Conservation (phyloP, 176 grass and related monocot species). For the Juncus effusus region DNA sequence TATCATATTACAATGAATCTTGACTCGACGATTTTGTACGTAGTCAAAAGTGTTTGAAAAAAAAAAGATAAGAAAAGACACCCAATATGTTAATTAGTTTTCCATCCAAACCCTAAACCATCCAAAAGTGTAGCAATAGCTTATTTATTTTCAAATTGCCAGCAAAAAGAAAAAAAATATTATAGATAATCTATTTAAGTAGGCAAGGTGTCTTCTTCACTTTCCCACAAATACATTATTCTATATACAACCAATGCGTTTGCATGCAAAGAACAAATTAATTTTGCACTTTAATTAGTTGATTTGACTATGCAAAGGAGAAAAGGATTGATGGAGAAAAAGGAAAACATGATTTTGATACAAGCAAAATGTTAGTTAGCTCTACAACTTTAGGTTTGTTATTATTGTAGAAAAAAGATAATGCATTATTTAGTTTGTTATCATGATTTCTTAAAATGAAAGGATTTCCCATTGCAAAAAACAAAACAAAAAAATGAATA, state of each 20-base stretch:
- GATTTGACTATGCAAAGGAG: conserved; percentile 23
- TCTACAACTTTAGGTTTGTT: conserved; percentile 28
- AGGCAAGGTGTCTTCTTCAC: no score
- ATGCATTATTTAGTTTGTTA: conserved; percentile 10
- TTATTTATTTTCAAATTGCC: no score
- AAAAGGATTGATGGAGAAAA: conserved; percentile 24
- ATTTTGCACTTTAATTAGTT: conserved; percentile 22
- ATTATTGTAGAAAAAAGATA: conserved; percentile 20
- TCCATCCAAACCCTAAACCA: no score
- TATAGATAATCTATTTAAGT: no score
- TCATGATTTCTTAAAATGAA: neutral
- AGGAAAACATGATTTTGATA: conserved; percentile 4
- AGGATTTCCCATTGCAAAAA: neutral
- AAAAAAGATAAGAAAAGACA: no score
- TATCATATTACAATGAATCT: no score
- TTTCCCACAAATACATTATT: no score
- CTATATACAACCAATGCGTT: neutral
- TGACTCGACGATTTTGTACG: no score
- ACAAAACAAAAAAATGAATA: neutral
- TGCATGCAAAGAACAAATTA: conserved; percentile 10
- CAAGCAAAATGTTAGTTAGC: conserved; percentile 20
- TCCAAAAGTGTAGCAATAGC: no score
- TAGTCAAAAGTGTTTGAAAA: no score
- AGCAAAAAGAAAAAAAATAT: no score
- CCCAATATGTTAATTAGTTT: no score